Conservation (phyloP, 768 basidiomycete genomes). For the Amanita jacksonii region DNA sequence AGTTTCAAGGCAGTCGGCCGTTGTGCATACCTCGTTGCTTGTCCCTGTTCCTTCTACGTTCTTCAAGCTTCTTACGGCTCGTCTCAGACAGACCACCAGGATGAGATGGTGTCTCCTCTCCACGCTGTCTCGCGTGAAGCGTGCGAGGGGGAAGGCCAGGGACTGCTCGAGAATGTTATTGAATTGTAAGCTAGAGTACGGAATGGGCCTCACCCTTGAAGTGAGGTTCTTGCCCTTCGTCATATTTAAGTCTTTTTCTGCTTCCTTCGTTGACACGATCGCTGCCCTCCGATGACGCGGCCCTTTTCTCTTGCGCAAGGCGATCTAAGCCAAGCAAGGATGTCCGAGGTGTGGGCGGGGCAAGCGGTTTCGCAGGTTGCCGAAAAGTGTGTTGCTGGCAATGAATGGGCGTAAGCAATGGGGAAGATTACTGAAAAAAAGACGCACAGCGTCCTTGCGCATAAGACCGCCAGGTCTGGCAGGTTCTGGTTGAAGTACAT, state of each 20-base stretch:
- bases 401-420: slow-evolving; percentile 7
- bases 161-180: slow-evolving; percentile 44
- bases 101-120: slow-evolving; percentile 90
- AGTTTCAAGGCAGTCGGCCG: neutral
- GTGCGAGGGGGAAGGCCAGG: slow-evolving; percentile 58
- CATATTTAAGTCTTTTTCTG: slow-evolving; percentile 58
- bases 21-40: slow-evolving; percentile 48
- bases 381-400: slow-evolving; percentile 72
- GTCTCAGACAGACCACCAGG: slow-evolving; percentile 79
- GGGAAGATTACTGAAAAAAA: neutral
- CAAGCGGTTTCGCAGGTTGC: slow-evolving; percentile 59
- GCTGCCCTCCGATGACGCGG: slow-evolving; percentile 37
- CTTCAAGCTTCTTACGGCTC: slow-evolving; percentile 65
- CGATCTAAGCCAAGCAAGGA: slow-evolving; percentile 84
- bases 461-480: slow-evolving; percentile 72
- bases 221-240: slow-evolving; percentile 54
- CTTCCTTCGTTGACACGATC: slow-evolving; percentile 31
- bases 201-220: slow-evolving; percentile 69
- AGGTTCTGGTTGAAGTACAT: slow-evolving; percentile 77
- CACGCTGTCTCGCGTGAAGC: slow-evolving; percentile 59
- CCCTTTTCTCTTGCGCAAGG: slow-evolving; percentile 83
- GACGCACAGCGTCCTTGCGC: slow-evolving; percentile 49
- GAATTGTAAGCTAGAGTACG: neutral
- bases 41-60: slow-evolving; percentile 61
- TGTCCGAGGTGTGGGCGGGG: slow-evolving; percentile 67